Percentiles rank a stretch among this genome's conserved stretches.
phyloP scores from a whole-genome alignment of 2,329 filamentous ascomycete species.

The Epichloe typhina region DNA sequence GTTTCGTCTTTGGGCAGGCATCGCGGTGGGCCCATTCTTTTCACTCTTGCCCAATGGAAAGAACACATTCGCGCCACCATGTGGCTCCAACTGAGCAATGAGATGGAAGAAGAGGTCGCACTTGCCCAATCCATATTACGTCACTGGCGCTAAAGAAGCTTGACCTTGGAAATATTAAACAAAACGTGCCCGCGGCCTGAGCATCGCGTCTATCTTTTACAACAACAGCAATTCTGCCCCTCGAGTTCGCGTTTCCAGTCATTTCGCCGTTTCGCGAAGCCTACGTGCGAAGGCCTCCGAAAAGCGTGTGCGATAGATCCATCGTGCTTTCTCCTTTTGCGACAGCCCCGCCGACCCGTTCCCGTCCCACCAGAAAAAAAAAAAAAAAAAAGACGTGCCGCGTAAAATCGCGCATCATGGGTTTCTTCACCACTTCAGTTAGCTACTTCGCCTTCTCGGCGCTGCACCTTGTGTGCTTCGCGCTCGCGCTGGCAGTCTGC shows the following conservation, averaged over 20 bases:
- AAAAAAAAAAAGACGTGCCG: neutral
- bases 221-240: neutral
- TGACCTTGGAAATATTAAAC: conserved; percentile 1
- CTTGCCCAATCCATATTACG: neutral
- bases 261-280: neutral
- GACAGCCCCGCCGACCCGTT: neutral
- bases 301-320: neutral
- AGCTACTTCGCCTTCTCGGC: conserved; percentile 43
- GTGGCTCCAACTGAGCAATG: neutral
- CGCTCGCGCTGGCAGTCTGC: conserved; percentile 62
- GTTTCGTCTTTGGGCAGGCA: neutral
- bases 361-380: neutral
- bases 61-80: neutral
- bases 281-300: neutral
- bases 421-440: conserved; percentile 28
- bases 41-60: neutral
- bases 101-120: neutral
- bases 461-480: conserved; percentile 65
- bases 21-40: neutral
- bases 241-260: neutral
- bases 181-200: neutral
- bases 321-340: neutral
- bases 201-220: neutral
- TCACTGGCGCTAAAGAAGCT: neutral
- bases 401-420: conserved; percentile 23